Base-by-base conservation (phyloP, 2,329 filamentous ascomycete genomes). In the Colletotrichum spinosum region DNA sequence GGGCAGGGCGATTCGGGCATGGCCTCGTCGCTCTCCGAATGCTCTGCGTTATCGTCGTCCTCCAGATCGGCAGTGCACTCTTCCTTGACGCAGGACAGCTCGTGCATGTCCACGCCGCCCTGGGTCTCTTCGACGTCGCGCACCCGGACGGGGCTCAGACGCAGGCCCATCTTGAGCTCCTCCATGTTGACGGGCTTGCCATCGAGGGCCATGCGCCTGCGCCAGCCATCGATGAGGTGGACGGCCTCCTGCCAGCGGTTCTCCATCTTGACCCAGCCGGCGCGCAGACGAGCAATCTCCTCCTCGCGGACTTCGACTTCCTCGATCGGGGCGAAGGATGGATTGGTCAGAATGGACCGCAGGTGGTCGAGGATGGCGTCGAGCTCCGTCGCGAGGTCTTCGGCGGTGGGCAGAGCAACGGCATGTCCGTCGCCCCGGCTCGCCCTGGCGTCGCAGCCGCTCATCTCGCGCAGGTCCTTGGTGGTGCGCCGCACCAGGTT, bases 261-360 rank as follows among this genome's bases (percentile, higher is more conserved):
- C 77, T 98, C 94, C 92, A 98, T 97, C 78, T 92, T 94, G 75
- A 97, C 92, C 91, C 95, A 97, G 13, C 94, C 93, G 60, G 91
- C 88, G 59, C 93, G 89, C 52, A 99, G 83, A 55, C 92, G 87
- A 56, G 86, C 85, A 69, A 99, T 98, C 75, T 97, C 94, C 65
- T 97, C 91, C 69, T 99, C 95, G 59, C 95, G 89, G n/a, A 94
- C 80, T 73, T 97, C 90, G 2, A 99, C 93, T 76, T 98, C 96
- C 72, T 98, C 96, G 25, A 98, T 88, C 0, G 95, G 92, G 12
- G 97, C 96, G 75, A 98, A 99, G 2, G 94, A 97, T 1, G 96
- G 96, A 73, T 98, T 98, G 8, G 94, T 97, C 49, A 99, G 83
- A 42, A 99, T 87, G 2, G 86, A 91, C 69, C 92, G 88, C 69